These are phyloP conservation scores for Chalciporus chontae DNA, from an alignment of 768 basidiomycete species.

Conservation along the genomic window DNA sequence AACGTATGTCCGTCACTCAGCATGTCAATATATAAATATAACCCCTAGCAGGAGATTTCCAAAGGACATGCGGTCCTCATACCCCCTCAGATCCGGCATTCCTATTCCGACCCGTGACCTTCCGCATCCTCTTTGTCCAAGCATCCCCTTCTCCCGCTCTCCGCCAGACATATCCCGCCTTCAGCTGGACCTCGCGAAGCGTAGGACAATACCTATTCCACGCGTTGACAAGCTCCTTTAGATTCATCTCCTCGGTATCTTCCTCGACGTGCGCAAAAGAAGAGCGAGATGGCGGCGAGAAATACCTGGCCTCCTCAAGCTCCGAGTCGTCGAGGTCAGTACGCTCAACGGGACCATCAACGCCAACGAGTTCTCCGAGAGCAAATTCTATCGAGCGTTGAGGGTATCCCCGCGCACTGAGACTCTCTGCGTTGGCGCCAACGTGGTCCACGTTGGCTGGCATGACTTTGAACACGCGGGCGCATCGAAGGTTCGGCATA, in stretches of 20 bases:
- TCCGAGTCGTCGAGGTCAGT: conserved; percentile 21
- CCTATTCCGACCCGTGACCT: conserved; percentile 6
- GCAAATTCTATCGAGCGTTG: conserved; percentile 10
- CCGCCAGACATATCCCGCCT: conserved; percentile 37
- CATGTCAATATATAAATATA: too few relatives aligned
- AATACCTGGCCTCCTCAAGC: conserved; percentile 14
- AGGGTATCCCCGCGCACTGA: conserved; percentile 8
- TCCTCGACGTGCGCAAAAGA: neutral
- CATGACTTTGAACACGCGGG: conserved; percentile 35
- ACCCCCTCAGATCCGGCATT: conserved; percentile 19
- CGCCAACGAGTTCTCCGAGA: conserved; percentile 8
- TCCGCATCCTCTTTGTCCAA: conserved; percentile 30
- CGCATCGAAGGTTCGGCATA: conserved; percentile 36
- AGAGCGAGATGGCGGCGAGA: neutral
- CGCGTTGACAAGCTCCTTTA: conserved; percentile 38
- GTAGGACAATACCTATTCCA: conserved; percentile 41
- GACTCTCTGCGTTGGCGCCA: conserved; percentile 2
- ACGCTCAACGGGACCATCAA: conserved; percentile 10
- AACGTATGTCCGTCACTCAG: too few relatives aligned
- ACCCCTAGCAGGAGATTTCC: too few relatives aligned
- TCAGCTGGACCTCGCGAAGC: conserved; percentile 41
- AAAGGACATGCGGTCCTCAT: neutral
- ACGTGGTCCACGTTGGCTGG: conserved; percentile 14
- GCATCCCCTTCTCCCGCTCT: conserved; percentile 34
- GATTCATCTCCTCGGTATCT: conserved; percentile 24